Conservation (phyloP, 768 basidiomycete species). For the Termitomyces eurrhizus region DNA sequence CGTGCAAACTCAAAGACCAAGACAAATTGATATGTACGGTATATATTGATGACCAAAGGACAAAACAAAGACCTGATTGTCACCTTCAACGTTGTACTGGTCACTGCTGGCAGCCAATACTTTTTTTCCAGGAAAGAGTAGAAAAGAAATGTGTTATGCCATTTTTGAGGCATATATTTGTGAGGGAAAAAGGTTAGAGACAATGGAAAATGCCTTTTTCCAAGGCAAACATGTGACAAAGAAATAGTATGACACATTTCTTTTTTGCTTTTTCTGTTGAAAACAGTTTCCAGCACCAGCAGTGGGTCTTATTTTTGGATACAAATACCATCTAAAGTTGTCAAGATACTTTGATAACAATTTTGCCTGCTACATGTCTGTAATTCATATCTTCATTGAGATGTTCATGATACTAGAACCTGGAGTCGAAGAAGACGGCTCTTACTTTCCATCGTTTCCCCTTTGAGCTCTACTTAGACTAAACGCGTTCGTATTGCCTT, state of each 20-base stretch:
- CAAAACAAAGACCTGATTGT: neutral
- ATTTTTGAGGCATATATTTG: too few relatives aligned
- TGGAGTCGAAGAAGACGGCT: neutral
- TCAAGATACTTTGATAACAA: neutral
- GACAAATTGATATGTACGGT: slow-evolving; percentile 15
- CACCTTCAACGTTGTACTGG: neutral
- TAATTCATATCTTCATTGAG: neutral
- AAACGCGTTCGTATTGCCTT: neutral
- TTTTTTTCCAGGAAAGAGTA: too few relatives aligned
- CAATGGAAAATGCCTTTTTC: too few relatives aligned
- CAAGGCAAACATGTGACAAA: too few relatives aligned
- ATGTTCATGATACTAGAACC: neutral
- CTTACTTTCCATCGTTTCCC: neutral
- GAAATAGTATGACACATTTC: too few relatives aligned
- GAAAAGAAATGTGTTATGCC: too few relatives aligned
- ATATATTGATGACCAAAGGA: neutral
- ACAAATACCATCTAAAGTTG: neutral
- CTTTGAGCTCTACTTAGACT: neutral
- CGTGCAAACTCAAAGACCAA: slow-evolving; percentile 37
- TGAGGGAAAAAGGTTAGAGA: too few relatives aligned
- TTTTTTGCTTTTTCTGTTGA: too few relatives aligned
- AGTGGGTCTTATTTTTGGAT: neutral
- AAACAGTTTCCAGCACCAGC: too few relatives aligned
- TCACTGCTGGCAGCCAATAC: too few relatives aligned
- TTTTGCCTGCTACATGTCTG: neutral